Evolutionary conservation across 768 basidiomycete genomes (phyloP).

Genomic region (Gloeopeniophorella convolvens): DNA sequence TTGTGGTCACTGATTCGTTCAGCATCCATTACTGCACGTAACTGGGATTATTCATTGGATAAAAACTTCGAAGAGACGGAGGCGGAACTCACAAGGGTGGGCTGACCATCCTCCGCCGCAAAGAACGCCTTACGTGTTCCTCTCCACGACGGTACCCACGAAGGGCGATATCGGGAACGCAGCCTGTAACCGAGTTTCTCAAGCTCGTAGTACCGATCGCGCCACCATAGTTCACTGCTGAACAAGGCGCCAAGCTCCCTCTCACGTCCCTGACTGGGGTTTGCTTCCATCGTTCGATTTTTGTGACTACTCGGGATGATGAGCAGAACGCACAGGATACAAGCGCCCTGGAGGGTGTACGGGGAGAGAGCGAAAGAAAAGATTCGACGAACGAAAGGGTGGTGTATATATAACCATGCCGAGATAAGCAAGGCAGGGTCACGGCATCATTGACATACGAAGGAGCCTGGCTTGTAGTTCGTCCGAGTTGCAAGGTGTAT

Average conservation of each 20-base stretch:
- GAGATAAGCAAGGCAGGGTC: no score
- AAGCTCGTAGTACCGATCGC: slow-evolving; percentile 7
- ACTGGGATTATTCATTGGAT: not conserved
- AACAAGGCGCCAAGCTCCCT: slow-evolving; percentile 3
- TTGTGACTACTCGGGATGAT: not conserved
- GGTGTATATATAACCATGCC: no score
- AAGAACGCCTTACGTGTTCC: slow-evolving; percentile 3
- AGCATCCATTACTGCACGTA: slow-evolving; percentile 16
- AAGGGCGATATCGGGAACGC: slow-evolving; percentile 4
- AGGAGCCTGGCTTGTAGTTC: no score
- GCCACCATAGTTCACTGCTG: slow-evolving; percentile 12
- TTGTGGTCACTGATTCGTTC: slow-evolving; percentile 15
- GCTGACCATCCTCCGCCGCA: slow-evolving; percentile 4
- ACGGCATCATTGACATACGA: no score
- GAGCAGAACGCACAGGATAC: no score
- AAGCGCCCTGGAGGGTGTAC: no score
- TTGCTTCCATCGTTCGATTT: not conserved
- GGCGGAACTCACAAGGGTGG: not conserved
- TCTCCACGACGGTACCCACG: slow-evolving; percentile 10
- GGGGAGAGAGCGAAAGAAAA: no score
- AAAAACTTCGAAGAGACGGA: not conserved
- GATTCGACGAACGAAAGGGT: no score
- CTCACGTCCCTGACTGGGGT: no score
- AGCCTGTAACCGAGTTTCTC: slow-evolving; percentile 10
- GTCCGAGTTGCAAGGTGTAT: no score